A percentile compares a stretch with the other conserved stretches of the same genome.
Evolutionary conservation across 345 rosid genomes (phyloP).

Genomic region (Anacardium occidentale): DNA sequence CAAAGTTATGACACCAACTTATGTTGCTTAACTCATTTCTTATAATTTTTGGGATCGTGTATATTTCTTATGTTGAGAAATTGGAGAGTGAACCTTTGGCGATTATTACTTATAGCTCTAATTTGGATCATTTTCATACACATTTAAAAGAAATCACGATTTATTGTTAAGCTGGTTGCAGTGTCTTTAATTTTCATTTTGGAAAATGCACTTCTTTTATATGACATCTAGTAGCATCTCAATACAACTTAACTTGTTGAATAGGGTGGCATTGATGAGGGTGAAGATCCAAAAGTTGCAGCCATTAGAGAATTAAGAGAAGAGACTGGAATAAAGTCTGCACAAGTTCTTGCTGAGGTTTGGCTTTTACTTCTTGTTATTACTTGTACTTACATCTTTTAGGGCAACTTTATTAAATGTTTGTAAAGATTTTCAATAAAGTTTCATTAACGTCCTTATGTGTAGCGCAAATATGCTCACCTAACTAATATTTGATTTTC

Average conservation of each 20-base stretch:
- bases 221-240: neutral
- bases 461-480: too few species aligned
- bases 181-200: neutral
- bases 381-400: neutral
- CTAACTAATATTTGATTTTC: too few species aligned
- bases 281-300: conserved; percentile 86
- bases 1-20: neutral
- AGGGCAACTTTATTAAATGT: neutral
- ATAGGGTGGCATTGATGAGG: conserved; percentile 89
- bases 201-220: neutral
- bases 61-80: neutral
- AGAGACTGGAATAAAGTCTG: conserved; percentile 85
- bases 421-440: too few species aligned
- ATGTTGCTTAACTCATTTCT: neutral
- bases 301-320: conserved; percentile 86
- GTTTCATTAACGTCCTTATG: too few species aligned
- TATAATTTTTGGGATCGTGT: neutral
- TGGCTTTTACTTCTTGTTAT: conserved; percentile 17
- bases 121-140: neutral
- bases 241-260: conserved; percentile 7
- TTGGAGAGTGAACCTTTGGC: neutral
- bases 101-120: neutral
- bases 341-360: conserved; percentile 80
- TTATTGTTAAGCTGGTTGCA: neutral
- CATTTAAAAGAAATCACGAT: neutral